Evolutionary conservation across 352 stramenopile genomes (phyloP).

Genomic region (Thalassiosira livingstoniorum): DNA sequence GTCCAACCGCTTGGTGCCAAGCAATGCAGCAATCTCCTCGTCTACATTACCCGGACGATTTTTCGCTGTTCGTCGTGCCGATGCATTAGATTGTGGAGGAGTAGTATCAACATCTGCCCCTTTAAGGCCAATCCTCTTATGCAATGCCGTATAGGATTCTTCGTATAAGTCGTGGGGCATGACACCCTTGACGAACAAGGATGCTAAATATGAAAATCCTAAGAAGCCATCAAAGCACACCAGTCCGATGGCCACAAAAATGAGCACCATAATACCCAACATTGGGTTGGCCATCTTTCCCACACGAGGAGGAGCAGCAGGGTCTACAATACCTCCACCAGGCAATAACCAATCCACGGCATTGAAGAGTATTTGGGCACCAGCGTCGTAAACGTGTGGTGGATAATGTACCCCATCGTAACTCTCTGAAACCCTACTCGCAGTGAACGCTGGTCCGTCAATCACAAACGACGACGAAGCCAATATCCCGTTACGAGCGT

Average conservation of each 20-base stretch:
- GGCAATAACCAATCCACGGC: conserved; percentile 82
- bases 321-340: conserved; percentile 21
- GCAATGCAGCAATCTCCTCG: conserved; percentile 37
- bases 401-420: conserved; percentile 86
- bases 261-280: conserved; percentile 74
- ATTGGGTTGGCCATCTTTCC: conserved; percentile 78
- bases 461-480: conserved; percentile 74
- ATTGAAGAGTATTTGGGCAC: conserved; percentile 82
- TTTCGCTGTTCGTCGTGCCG: neutral
- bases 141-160: conserved; percentile 72
- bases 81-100: neutral
- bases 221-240: conserved; percentile 82
- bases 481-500: conserved; percentile 60
- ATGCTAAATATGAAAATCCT: conserved; percentile 81
- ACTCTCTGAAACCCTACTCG: conserved; percentile 67
- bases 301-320: conserved; percentile 46
- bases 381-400: conserved; percentile 77
- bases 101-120: conserved; percentile 1
- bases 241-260: conserved; percentile 71
- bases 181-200: conserved; percentile 71
- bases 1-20: neutral
- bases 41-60: conserved; percentile 20
- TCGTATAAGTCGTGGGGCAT: conserved; percentile 65
- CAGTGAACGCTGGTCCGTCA: conserved; percentile 73
- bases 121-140: conserved; percentile 36